Conservation (phyloP, 108 stramenopile genomes). For the Nitzschia palea region DNA sequence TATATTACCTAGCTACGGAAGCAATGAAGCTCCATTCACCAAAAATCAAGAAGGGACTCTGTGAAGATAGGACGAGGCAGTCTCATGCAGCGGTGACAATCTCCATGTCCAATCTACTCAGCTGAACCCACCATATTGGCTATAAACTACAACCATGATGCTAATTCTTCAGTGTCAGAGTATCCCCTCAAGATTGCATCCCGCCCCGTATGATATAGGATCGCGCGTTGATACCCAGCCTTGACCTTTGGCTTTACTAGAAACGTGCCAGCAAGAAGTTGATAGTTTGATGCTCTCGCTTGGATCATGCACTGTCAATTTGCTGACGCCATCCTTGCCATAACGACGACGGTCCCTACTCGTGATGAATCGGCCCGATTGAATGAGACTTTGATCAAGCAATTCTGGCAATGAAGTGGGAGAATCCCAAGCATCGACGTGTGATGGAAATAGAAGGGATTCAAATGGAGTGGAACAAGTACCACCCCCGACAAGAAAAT, state of each 20-base stretch:
- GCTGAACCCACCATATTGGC: too few relatives aligned
- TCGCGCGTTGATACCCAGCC: background rate
- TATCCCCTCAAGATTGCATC: too few relatives aligned
- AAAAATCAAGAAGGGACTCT: too few relatives aligned
- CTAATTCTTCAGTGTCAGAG: too few relatives aligned
- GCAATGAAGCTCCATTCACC: too few relatives aligned
- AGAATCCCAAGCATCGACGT: conserved; percentile 21
- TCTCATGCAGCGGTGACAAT: too few relatives aligned
- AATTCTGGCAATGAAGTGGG: conserved; percentile 27
- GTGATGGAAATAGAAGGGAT: conserved; percentile 38
- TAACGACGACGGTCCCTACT: background rate
- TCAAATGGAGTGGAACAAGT: conserved; percentile 7
- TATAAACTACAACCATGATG: too few relatives aligned
- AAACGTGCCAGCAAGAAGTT: background rate
- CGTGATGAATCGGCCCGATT: conserved; percentile 1
- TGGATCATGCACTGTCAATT: conserved; percentile 35
- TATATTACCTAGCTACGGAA: too few relatives aligned
- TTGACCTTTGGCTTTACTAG: conserved; percentile 1
- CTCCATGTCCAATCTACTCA: too few relatives aligned
- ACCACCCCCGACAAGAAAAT: conserved; percentile 10
- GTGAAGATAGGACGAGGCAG: too few relatives aligned
- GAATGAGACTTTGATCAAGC: conserved; percentile 20
- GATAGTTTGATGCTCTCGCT: conserved; percentile 22
- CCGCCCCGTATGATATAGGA: conserved; percentile 32
- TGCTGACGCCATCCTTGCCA: conserved; percentile 17